Evolutionary conservation across 1,139 yeast genomes (phyloP), one percentile per base, ranked within the genome.

Genomic region (Magnusiomyces paraingens): DNA sequence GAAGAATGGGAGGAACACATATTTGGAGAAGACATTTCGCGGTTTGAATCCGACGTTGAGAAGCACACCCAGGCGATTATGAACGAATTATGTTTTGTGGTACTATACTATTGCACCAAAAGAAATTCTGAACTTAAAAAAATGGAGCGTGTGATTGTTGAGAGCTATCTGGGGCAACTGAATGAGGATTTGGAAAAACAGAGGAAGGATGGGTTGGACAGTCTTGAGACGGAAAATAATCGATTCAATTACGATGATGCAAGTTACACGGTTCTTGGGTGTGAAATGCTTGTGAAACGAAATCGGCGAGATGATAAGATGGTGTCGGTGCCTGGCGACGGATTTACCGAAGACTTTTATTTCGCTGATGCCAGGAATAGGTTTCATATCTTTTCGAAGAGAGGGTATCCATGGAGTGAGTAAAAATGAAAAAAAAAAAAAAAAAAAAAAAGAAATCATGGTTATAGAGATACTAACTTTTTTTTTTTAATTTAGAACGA

Each of bases 351-450:
- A 14, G 2, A 3, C 14, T 47, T 47, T 21, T 35, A 47, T 15
- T 47, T 47, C n/a, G n/a, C n/a, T 21, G 11, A n/a, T 2, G 4
- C 35, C n/a, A 15, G 18, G 21, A 22, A 26, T 5, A 5, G 26
- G n/a, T 26, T 21, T 32, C 43, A 47, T n/a, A 36, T 47, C 2
- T 4, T 39, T 2, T 47, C 50, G 4, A 32, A 47, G 21, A 11
- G 43, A 36, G 50, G 50, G 21, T 47, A 47, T 32, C 50, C 50
- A 12, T 47, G 50, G 50, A 32, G 50, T 43, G 22, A 43, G 46
- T 43, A 43, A 20, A 18, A n/a, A 18, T 43, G 20, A 2, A 12
- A 20, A 4, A 26, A 26, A n/a, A n/a, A n/a, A n/a, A n/a, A n/a
- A n/a, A n/a, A n/a, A n/a, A n/a, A n/a, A n/a, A n/a, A n/a, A n/a